Evolutionary conservation across 1,139 yeast species (phyloP).

Genomic region (Lodderomyces orthopsilosis): DNA sequence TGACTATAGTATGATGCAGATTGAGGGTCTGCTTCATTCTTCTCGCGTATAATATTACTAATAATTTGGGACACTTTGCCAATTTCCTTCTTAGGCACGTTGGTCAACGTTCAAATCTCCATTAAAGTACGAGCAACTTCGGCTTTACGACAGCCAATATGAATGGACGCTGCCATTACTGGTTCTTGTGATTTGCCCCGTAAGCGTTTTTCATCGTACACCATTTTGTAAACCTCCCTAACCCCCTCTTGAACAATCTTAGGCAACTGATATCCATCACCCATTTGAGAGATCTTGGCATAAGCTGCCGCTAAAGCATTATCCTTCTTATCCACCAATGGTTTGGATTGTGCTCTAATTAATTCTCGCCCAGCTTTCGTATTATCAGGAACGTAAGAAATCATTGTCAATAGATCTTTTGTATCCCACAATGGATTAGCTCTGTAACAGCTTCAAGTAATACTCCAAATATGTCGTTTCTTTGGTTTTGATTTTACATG

Average conservation of each 20-base stretch:
- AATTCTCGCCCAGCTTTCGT: conserved; percentile 79
- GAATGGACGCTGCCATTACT: conserved; percentile 95
- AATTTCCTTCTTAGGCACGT: conserved; percentile 91
- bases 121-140: conserved; percentile 92
- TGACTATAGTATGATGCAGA: conserved; percentile 27
- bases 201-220: conserved; percentile 81
- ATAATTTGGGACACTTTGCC: conserved; percentile 85
- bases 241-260: conserved; percentile 97
- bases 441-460: too few species aligned
- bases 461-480: too few species aligned
- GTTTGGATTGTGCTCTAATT: conserved; percentile 83
- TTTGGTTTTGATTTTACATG: too few species aligned
- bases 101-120: conserved; percentile 93
- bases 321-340: conserved; percentile 83
- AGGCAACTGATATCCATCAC: conserved; percentile 94
- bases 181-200: conserved; percentile 92
- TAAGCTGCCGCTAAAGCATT: conserved; percentile 86
- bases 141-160: conserved; percentile 93
- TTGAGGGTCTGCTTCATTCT: conserved; percentile 48
- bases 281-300: conserved; percentile 89
- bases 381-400: conserved; percentile 80
- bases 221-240: conserved; percentile 90
- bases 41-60: conserved; percentile 70
- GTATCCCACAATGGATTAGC: conserved; percentile 92
- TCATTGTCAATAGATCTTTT: conserved; percentile 88